Evolutionary conservation across 2,329 filamentous ascomycete genomes (phyloP).

Genomic region (Cryphonectria radicalis): DNA sequence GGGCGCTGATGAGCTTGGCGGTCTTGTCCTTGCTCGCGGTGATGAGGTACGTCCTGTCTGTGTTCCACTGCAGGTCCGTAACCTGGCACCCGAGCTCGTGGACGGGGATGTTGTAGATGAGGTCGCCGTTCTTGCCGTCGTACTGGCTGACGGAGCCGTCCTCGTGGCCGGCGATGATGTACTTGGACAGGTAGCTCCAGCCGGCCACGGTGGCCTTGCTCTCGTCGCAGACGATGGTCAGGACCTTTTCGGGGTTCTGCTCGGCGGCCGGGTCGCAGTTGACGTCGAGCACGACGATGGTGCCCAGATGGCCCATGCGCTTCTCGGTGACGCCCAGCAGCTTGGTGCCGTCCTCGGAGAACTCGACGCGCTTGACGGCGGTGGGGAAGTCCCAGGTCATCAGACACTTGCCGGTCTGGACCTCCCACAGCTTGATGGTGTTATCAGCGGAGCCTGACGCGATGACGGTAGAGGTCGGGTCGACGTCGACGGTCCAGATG

Average conservation of each 20-base stretch:
- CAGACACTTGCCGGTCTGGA: constrained; percentile 87
- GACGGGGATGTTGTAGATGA: constrained; percentile 77
- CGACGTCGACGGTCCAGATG: constrained; percentile 97
- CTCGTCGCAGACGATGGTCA: constrained; percentile 91
- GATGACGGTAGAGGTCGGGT: constrained; percentile 88
- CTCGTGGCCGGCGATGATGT: constrained; percentile 97
- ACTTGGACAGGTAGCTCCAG: constrained; percentile 92
- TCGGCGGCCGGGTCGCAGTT: constrained; percentile 74
- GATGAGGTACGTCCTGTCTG: constrained; percentile 96
- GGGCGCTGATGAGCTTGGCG: constrained; percentile 85
- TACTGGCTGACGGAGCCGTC: constrained; percentile 91
- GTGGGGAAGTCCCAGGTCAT: constrained; percentile 99
- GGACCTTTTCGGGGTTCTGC: constrained; percentile 79
- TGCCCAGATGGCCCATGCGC: constrained; percentile 94
- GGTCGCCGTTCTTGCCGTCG: constrained; percentile 88
- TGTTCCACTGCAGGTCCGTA: constrained; percentile 92
- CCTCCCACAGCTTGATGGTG: constrained; percentile 95
- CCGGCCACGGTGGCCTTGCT: constrained; percentile 97
- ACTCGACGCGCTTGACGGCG: constrained; percentile 96
- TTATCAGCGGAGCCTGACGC: constrained; percentile 97
- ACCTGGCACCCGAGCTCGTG: constrained; percentile 86
- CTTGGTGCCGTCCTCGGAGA: constrained; percentile 89
- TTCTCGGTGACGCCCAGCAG: constrained; percentile 96
- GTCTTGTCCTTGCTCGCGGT: constrained; percentile 98
- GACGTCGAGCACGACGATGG: constrained; percentile 92